Base-by-base conservation (phyloP, 2,329 filamentous ascomycete genomes). In the Ophiostoma sp. region DNA sequence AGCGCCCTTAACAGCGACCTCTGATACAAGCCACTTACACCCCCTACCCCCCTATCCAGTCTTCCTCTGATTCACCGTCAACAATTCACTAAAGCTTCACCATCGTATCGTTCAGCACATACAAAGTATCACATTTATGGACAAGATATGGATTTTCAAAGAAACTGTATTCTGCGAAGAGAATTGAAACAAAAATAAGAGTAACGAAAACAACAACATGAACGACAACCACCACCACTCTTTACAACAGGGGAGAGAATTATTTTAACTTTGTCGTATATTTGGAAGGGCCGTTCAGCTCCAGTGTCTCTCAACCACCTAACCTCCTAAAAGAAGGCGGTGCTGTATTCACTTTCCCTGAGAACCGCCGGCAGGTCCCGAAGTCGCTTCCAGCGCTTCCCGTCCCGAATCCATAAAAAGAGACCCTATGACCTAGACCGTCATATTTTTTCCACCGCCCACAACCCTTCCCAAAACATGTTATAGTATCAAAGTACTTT, bases 391-490 rank as follows among this genome's bases (percentile, higher is more conserved):
- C 59, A 64, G 36, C 61, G 36, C 61, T 42, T 64, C 36, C 61
- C 31, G n/a, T n/a, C 36, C 61, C 61, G n/a, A 64, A 28, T 64
- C 61, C 36, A 42, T 25, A 64, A 45, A 22, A 15, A 48, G 42
- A 36, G 31, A 59, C 59, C 59, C 19, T 25, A 42, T 39, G 59
- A 63, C 33, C 63, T 28, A 19, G 12, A 17, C 55, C 39, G 36
- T 68, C 39, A 33, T 59, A n/a, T 69, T 52, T 69, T 28, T 70
- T 52, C 69, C 50, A 42, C 48, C 69, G 19, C 33, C 39, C 45
- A 33, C 61, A n/a, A 6, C 48, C 64, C 64, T 52, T 72, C 70
- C 69, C 69, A 48, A 61, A 50, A 66, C 61, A 61, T 72, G 70
- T 66, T 64, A 55, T 55, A 72, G 52, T 66, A 55, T 70, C 63